phyloP scores from a whole-genome alignment of 768 basidiomycete species.

The Mycena venus region DNA sequence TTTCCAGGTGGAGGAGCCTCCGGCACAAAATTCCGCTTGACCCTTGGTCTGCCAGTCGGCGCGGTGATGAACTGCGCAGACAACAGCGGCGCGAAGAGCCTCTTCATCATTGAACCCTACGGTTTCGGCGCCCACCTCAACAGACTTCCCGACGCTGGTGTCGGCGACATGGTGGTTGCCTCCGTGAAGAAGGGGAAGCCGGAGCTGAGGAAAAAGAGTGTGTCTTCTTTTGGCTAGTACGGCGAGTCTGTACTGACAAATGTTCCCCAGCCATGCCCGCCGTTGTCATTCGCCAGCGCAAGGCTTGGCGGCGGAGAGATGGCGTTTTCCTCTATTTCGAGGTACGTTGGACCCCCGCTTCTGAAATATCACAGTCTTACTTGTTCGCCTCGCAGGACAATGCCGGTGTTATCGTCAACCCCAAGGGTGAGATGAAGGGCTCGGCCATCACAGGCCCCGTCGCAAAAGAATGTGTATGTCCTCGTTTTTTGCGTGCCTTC shows the following conservation, averaged over 20 bases:
- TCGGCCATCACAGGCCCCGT: conserved; percentile 97
- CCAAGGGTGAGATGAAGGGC: conserved; percentile 99
- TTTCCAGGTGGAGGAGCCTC: conserved; percentile 70
- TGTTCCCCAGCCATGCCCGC: conserved; percentile 87
- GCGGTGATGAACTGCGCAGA: conserved; percentile 98
- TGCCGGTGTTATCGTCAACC: conserved; percentile 97
- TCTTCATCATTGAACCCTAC: conserved; percentile 95
- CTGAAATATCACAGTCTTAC: background rate
- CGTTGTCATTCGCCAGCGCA: conserved; percentile 97
- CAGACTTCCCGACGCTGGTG: conserved; percentile 96
- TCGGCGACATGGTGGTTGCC: conserved; percentile 95
- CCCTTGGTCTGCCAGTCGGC: conserved; percentile 92
- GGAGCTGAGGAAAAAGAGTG: conserved; percentile 99
- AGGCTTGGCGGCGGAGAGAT: conserved; percentile 97
- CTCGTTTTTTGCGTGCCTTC: background rate
- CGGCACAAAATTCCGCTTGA: conserved; percentile 97
- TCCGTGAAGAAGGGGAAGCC: conserved; percentile 99
- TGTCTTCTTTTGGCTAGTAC: no score
- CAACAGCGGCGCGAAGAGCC: conserved; percentile 98
- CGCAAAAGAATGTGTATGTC: conserved; percentile 98
- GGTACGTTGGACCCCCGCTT: conserved; percentile 54
- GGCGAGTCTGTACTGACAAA: background rate
- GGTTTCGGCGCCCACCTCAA: conserved; percentile 97
- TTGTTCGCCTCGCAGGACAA: conserved; percentile 71
- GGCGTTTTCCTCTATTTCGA: conserved; percentile 99